Evolutionary conservation across 176 grass and related monocot species (phyloP).

Genomic region (Triticum monococcum): DNA sequence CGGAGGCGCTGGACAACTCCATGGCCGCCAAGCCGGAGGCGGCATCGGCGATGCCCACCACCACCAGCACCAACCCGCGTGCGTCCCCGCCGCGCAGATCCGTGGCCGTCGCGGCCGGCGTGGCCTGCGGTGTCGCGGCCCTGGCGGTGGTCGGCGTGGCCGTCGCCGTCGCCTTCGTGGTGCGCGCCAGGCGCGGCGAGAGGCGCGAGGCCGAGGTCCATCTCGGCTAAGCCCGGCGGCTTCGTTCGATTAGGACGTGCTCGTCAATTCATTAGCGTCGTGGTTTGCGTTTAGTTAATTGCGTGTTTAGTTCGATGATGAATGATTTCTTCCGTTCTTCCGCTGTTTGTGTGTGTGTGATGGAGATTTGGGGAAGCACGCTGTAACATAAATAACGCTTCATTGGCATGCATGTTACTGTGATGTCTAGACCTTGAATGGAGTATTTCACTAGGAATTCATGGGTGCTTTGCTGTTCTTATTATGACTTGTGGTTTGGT

Average conservation of each 20-base stretch:
- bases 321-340: conserved; percentile 6
- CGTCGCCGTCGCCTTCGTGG: conserved; percentile 41
- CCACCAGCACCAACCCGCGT: not conserved
- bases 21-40: conserved; percentile 50
- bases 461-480: not conserved
- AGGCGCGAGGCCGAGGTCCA: conserved; percentile 28
- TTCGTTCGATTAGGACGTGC: not conserved
- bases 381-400: conserved; percentile 51
- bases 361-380: not conserved
- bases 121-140: conserved; percentile 49
- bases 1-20: conserved; percentile 31
- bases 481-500: not conserved
- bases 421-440: not conserved
- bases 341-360: not conserved
- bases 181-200: conserved; percentile 41
- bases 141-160: conserved; percentile 42
- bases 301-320: not conserved
- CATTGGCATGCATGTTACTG: conserved; percentile 2
- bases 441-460: not conserved
- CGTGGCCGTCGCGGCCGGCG: conserved; percentile 44
- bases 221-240: conserved; percentile 12
- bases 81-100: conserved; percentile 24
- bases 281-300: not conserved
- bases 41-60: conserved; percentile 33
- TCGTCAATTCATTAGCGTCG: conserved; percentile 23